Evolutionary conservation across 805 yeast genomes (phyloP), one percentile per base, ranked within the genome.

Genomic region (Wickerhamomyces rabaulensis): DNA sequence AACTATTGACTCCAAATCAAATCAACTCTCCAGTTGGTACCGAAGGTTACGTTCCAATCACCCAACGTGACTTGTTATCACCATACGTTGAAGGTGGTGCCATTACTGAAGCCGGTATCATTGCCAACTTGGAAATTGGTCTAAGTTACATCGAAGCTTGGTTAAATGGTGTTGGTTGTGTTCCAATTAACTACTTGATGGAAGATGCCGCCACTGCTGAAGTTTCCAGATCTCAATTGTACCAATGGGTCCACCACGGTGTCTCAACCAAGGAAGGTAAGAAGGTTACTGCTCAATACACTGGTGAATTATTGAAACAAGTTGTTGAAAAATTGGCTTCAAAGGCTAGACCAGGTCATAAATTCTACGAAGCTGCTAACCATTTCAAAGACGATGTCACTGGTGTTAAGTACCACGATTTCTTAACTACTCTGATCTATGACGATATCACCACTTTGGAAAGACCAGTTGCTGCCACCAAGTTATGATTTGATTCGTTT

Each of bases 121-220:
- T 79, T 60, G 76, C 84, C 48, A 86, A 86, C 67, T 73, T 85
- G 56, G 78, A 79, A 60, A 85, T 86, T 65, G 94, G 94, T 39
- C 70, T 86, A 55, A 79, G 83, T 52, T 86, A 86, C 65, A 85
- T 85, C 75, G 94, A 86, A 69, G 87, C 91, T 26, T 86, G 95
- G 95, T 75, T 85, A 58, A 76, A 90, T 64, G 89, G 89, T 49
- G 69, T 81, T 45, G 95, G 95, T 15, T 86, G 94, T 74, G 91
- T 84, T 50, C 92, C 95, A 54, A 86, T 86, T 65, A 85, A 86
- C 71, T 79, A 80, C 64, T 73, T 86, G 66, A 86, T 86, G 95
- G 95, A 86, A 68, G 95, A 86, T 66, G 95, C 95, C 25, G 94
- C 94, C 29, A 86, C 95, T 43, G 92, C 94, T 37, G 95, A 86